These are phyloP conservation scores for Psilocybe subaeruginosa DNA, from an alignment of 768 basidiomycete genomes.

Conservation along the genomic window DNA sequence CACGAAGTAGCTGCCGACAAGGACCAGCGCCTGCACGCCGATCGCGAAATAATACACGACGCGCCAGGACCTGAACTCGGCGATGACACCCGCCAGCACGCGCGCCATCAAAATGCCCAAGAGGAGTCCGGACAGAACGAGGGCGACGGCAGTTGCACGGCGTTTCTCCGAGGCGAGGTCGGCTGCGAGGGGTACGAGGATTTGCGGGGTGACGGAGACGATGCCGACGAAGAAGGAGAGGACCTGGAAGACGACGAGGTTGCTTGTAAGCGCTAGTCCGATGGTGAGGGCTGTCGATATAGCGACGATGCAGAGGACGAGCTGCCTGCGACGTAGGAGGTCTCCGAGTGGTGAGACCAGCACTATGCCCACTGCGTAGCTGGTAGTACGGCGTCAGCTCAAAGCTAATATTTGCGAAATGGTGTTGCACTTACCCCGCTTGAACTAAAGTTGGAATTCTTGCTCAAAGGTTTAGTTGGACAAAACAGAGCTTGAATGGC, in stretches of 20 bases:
- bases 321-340: conserved; percentile 72
- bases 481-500: background rate
- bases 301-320: conserved; percentile 62
- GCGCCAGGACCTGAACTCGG: conserved; percentile 71
- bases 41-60: conserved; percentile 81
- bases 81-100: conserved; percentile 75
- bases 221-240: conserved; percentile 75
- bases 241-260: conserved; percentile 61
- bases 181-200: conserved; percentile 77
- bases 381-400: conserved; percentile 20
- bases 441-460: conserved; percentile 71
- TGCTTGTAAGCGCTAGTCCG: conserved; percentile 67
- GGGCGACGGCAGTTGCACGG: conserved; percentile 75
- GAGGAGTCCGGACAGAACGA: conserved; percentile 69
- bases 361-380: conserved; percentile 74
- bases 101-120: conserved; percentile 77
- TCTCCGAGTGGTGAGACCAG: conserved; percentile 85
- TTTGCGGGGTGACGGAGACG: conserved; percentile 73
- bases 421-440: conserved; percentile 51
- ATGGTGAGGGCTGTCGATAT: conserved; percentile 64
- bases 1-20: conserved; percentile 60
- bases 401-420: no score
- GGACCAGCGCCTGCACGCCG: conserved; percentile 64
- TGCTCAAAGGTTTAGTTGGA: conserved; percentile 4
- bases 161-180: conserved; percentile 79